Evolutionary conservation across 1,284 basidiomycete species (phyloP), one percentile per base, ranked within the genome.

Genomic region (Apiotrichum mycotoxinovorans): DNA sequence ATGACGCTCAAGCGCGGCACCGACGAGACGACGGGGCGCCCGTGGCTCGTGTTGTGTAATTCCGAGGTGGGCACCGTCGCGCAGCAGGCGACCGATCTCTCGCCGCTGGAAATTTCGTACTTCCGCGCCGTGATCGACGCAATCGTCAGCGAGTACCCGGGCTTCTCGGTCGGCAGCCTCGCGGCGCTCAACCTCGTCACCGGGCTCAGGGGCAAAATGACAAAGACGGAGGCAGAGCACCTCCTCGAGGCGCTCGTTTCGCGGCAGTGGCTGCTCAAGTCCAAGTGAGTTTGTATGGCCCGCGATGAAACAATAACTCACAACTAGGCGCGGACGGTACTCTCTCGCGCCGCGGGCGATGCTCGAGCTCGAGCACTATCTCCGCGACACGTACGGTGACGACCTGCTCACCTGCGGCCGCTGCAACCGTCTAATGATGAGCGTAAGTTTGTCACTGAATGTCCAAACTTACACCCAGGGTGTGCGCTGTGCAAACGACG

Each of bases 131-230:
- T 76, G 15, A 71, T 75, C 43, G 59, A 63, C 33, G 69, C 61
- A 23, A 75, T 77, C 37, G 64, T 75, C 35, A 51, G 57, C 4
- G 71, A 69, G 0, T 74, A 75, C 53, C 75, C 74, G 4, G 73
- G 64, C 42, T 73, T 74, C 58, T 76, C 74, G 7, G 55, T 77
- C 33, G 66, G 69, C 3, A 62, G 65, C 5, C 64, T 62, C 14
- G 61, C 66, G 43, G 75, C 75, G 0, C 51, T 67, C 17, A 53
- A 53, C 5, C 58, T 68, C 5, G 56, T 59, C 15, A 12, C 23
- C 51, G 63, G 63, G 18, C 57, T 69, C 14, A 43, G 61, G 17
- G 46, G 56, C 2, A 60, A 53, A 8, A 66, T 74, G 65, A 59
- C 65, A 1, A 60, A 58, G 33, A 55, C 60, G n/a, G 52, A 40